These are phyloP conservation scores for Hyphopichia wangnamkhiaoensis DNA, from an alignment of 1,139 yeast species.

Conservation along the genomic window DNA sequence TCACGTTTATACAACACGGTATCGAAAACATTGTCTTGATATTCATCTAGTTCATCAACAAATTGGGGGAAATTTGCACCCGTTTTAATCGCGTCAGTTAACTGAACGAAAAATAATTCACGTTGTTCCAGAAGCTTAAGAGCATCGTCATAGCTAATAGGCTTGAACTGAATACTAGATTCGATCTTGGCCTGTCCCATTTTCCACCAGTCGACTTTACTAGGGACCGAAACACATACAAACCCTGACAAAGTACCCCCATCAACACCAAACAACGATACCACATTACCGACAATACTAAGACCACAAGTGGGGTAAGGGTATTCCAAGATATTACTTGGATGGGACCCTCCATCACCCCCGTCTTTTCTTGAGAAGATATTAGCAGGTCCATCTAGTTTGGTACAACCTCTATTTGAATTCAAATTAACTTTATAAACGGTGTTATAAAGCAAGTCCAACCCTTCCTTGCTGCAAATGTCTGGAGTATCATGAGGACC, in stretches of 20 bases:
- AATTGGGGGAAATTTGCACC: constrained; percentile 11
- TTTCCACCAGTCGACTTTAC: constrained; percentile 35
- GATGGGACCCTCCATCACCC: constrained; percentile 40
- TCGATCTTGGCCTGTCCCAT: constrained; percentile 34
- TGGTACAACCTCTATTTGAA: constrained; percentile 37
- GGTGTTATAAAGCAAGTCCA: constrained; percentile 22
- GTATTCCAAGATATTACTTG: constrained; percentile 34
- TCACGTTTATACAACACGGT: constrained; percentile 18
- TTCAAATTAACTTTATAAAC: constrained; percentile 30
- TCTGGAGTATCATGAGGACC: constrained; percentile 41
- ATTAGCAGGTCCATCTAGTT: constrained; percentile 34
- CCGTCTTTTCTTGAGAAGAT: constrained; percentile 27
- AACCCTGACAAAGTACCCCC: constrained; percentile 39
- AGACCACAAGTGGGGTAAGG: constrained; percentile 37
- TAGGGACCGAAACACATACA: constrained; percentile 31
- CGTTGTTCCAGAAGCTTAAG: constrained; percentile 20
- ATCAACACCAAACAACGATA: constrained; percentile 34
- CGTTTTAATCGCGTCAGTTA: constrained; percentile 12
- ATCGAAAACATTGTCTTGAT: constrained; percentile 12
- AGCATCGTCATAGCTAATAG: constrained; percentile 26
- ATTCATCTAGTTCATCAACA: constrained; percentile 17
- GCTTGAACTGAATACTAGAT: constrained; percentile 22
- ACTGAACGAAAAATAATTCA: constrained; percentile 16
- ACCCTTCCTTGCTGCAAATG: constrained; percentile 27
- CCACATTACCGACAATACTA: constrained; percentile 31